Evolutionary conservation across 2,329 filamentous ascomycete species (phyloP), one percentile per base, ranked within the genome.

Genomic region (Cordyceps tenuipes): DNA sequence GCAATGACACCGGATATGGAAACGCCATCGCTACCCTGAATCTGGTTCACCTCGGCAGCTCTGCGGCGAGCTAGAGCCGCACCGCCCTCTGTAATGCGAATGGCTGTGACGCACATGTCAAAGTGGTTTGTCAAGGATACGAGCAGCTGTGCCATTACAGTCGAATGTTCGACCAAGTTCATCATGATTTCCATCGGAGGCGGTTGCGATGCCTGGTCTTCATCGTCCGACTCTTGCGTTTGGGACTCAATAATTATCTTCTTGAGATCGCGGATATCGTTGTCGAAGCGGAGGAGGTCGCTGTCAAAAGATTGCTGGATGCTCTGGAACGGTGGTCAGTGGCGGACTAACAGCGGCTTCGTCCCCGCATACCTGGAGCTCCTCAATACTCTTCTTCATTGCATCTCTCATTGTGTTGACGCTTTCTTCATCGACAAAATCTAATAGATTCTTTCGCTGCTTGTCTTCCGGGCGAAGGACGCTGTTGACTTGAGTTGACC

Each of bases 21-120:
- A 1, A 86, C 80, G 17, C 74, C 76, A 31, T 80, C 79, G 49
- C 65, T 66, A 59, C 66, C 69, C 61, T 73, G 80, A 63, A 68
- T 82, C 67, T 70, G 79, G 68, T 71, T 82, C 34, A 81, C 81
- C 65, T 89, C 87, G 48, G 86, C 87, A 0, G 85, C 87, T 64
- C 84, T 87, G 55, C 83, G 81, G 12, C 86, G 83, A 6, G 87
- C 88, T 50, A 86, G 77, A 5, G 85, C 87, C 13, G 85, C 85
- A 5, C 87, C 89, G 34, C 88, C 89, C 75, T 96, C 91, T 3
- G 92, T 97, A 55, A 93, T 91, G 62, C 91, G 89, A 48, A 97
- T 87, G 0, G 93, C 93, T 1, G 88, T 93, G 15, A 96, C 90
- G 71, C 93, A 97, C 64, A 96, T 84, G 71, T 97, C 93, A 70